A percentile compares a stretch with the other conserved stretches of the same genome.
Evolutionary conservation across 257 asterid species (phyloP).

Genomic region (Solanum boliviense): DNA sequence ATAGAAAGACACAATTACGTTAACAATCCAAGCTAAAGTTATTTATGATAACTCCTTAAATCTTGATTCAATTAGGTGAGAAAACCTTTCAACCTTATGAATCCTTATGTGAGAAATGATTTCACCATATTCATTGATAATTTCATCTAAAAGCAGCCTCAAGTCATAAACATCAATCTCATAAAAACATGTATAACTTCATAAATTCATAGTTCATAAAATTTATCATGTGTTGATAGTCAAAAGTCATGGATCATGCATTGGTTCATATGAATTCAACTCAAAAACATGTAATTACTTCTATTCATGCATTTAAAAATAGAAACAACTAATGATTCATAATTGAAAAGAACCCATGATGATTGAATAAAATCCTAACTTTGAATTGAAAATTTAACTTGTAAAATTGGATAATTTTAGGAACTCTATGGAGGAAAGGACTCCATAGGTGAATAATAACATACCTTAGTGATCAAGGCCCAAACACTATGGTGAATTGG

Average conservation of each 20-base stretch:
- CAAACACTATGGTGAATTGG: background rate
- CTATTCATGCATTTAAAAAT: background rate
- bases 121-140: background rate
- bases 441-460: background rate
- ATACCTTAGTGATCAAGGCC: background rate
- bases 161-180: background rate
- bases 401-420: background rate
- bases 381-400: too few relatives aligned
- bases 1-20: too few relatives aligned
- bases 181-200: background rate
- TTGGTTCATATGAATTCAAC: background rate
- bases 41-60: too few relatives aligned
- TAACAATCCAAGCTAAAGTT: too few relatives aligned
- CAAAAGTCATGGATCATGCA: background rate
- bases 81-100: too few relatives aligned
- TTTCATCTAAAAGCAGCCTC: background rate
- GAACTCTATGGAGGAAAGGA: background rate
- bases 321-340: background rate
- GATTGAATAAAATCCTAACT: background rate
- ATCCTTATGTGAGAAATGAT: background rate
- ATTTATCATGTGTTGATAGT: background rate
- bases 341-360: background rate
- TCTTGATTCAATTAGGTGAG: too few relatives aligned
- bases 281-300: background rate
- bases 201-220: background rate